Conservation (phyloP, 306 rosid species). For the Pyrus betulifolia region DNA sequence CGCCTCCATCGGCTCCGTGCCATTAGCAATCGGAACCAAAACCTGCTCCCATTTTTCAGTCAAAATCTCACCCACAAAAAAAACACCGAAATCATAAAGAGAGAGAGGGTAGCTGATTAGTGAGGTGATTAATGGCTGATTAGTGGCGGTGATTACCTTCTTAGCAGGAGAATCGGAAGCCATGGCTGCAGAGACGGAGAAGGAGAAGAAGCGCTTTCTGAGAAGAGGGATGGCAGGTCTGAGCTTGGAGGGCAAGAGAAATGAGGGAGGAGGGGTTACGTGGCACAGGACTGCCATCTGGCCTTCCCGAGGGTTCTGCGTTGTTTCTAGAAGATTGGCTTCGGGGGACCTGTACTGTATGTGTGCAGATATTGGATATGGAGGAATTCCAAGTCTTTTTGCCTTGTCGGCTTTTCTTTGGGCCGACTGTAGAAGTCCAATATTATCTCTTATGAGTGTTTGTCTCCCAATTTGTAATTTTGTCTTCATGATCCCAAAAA, state of each 20-base stretch:
- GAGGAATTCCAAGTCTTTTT: background rate
- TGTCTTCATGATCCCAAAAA: background rate
- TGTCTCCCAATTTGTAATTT: background rate
- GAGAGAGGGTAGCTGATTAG: background rate
- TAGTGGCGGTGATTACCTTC: background rate
- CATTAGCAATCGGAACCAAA: slow-evolving; percentile 79
- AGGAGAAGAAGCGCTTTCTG: slow-evolving; percentile 21
- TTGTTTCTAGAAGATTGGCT: background rate
- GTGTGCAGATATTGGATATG: background rate
- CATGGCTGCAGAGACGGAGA: slow-evolving; percentile 23
- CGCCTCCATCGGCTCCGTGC: slow-evolving; percentile 90
- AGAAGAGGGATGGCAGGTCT: background rate
- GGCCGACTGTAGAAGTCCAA: background rate
- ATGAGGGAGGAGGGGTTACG: slow-evolving; percentile 2
- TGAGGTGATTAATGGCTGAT: background rate
- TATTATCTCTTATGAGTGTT: background rate
- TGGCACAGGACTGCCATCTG: slow-evolving; percentile 33
- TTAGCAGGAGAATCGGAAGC: slow-evolving; percentile 25
- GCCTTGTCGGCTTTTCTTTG: background rate
- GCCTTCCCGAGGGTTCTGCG: background rate
- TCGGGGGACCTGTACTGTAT: background rate
- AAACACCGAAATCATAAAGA: too few species aligned
- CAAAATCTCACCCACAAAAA: background rate
- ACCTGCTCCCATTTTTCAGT: slow-evolving; percentile 25
- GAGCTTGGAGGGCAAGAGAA: background rate